Evolutionary conservation across 441 rosid genomes (phyloP), one percentile per base, ranked within the genome.

Genomic region (Croton laevigatus): DNA sequence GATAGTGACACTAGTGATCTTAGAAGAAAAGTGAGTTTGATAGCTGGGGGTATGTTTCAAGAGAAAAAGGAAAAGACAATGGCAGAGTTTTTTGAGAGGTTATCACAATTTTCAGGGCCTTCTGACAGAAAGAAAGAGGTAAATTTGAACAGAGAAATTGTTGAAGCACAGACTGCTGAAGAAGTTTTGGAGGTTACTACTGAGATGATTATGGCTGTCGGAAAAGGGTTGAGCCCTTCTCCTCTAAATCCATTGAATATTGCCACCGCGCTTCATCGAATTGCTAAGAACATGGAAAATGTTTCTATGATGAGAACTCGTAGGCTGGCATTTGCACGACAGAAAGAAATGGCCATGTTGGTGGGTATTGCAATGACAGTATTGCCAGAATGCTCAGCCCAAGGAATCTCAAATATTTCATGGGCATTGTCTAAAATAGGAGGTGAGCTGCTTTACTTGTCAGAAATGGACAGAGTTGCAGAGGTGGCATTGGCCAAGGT

Each of bases 341-440:
- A 84, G 66, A 90, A 89, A 63, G 99, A 94, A 85, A 87, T 94
- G 97, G 89, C 97, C 0, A 90, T 94, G 92, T 93, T 94, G 61
- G 90, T 92, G 40, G 91, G 96, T 62, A 80, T 92, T 71, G 93
- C 97, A 54, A 88, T 92, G 96, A 83, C 87, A 23, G 86, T 90
- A 59, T 78, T 94, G 67, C 94, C 97, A 0, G 93, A 90, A 60
- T 92, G 98, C 83, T 90, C 98, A 2, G 93, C 91, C 67, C 99
- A 92, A 84, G 99, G 98, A 37, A 75, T 94, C 74, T 92, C 99
- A 3, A 94, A 94, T 73, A 90, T 94, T 66, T 83, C 96, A 0
- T 90, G 99, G 99, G 99, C 98, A 9, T 75, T 94, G 76, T 86
- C 97, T 60, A 92, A 94, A 82, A 89, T 92, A 46, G 98, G 99